phyloP scores from a whole-genome alignment of 495 filamentous ascomycete species.

The Penicillium cosmopolitanum region DNA sequence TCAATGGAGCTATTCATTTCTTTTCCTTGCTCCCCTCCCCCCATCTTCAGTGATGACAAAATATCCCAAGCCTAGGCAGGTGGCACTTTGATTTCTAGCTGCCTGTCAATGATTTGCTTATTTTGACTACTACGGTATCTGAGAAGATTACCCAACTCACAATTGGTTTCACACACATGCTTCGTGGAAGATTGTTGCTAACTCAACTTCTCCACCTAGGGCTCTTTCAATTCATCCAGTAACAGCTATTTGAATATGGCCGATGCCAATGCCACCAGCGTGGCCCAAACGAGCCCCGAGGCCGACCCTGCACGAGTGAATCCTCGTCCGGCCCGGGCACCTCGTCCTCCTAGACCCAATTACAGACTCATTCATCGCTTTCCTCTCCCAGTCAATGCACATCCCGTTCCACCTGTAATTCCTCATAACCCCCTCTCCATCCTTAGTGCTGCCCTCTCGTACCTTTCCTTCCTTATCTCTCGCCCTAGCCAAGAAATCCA shows the following conservation, averaged over 20 bases:
- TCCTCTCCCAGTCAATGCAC: conserved; percentile 75
- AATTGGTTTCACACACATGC: conserved; percentile 12
- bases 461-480: conserved; percentile 71
- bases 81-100: conserved; percentile 74
- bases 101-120: conserved; percentile 70
- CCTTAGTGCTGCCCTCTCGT: conserved; percentile 74
- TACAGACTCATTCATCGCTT: conserved; percentile 73
- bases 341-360: conserved; percentile 64
- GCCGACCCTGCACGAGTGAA: conserved; percentile 15
- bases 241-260: conserved; percentile 22
- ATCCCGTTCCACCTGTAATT: conserved; percentile 83
- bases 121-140: conserved; percentile 99
- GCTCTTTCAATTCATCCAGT: conserved; percentile 17
- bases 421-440: conserved; percentile 92
- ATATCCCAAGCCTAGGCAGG: conserved; percentile 51
- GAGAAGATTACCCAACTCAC: conserved; percentile 54
- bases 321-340: conserved; percentile 29
- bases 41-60: conserved; percentile 50
- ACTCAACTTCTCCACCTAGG: conserved; percentile 21
- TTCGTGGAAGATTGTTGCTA: conserved; percentile 25
- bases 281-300: conserved; percentile 18
- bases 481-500: conserved; percentile 74
- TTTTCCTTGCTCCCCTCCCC: conserved; percentile 4
- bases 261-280: conserved; percentile 17
- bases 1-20: conserved; percentile 16